A percentile compares a stretch with the other conserved stretches of the same genome.
Conservation (phyloP, 2,329 filamentous ascomycete genomes). For the Juglanconis juglandina region DNA sequence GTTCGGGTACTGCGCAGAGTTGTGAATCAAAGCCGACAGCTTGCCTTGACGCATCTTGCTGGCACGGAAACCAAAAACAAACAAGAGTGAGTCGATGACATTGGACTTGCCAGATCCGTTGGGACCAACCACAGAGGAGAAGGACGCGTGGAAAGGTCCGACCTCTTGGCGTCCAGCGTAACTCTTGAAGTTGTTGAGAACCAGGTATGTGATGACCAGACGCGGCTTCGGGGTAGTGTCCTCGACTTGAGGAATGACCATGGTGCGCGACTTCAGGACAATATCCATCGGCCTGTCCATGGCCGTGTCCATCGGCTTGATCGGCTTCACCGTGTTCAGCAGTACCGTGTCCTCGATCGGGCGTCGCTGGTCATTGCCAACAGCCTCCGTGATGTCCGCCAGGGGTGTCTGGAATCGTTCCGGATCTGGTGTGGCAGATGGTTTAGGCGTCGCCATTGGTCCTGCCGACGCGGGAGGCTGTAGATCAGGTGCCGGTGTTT, state of each 20-base stretch:
- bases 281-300: constrained; percentile 93
- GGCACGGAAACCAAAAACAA: constrained; percentile 98
- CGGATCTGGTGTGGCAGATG: constrained; percentile 55
- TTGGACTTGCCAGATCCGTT: constrained; percentile 99
- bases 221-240: constrained; percentile 75
- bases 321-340: constrained; percentile 58
- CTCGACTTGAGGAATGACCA: constrained; percentile 66
- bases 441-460: constrained; percentile 43
- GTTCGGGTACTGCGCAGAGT: constrained; percentile 82
- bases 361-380: constrained; percentile 59
- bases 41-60: constrained; percentile 99
- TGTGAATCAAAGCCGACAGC: constrained; percentile 95
- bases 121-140: constrained; percentile 95
- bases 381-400: constrained; percentile 68
- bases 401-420: constrained; percentile 58
- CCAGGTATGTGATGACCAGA: constrained; percentile 87
- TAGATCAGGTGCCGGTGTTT: constrained; percentile 33
- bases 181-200: constrained; percentile 97
- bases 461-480: constrained; percentile 28
- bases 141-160: constrained; percentile 93
- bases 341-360: constrained; percentile 44
- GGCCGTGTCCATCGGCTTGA: constrained; percentile 72
- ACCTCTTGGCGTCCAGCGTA: constrained; percentile 95
- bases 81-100: constrained; percentile 94
- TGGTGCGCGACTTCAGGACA: constrained; percentile 77